Conservation (phyloP, 2,329 filamentous ascomycete genomes). For the Fusarium denticulatum region DNA sequence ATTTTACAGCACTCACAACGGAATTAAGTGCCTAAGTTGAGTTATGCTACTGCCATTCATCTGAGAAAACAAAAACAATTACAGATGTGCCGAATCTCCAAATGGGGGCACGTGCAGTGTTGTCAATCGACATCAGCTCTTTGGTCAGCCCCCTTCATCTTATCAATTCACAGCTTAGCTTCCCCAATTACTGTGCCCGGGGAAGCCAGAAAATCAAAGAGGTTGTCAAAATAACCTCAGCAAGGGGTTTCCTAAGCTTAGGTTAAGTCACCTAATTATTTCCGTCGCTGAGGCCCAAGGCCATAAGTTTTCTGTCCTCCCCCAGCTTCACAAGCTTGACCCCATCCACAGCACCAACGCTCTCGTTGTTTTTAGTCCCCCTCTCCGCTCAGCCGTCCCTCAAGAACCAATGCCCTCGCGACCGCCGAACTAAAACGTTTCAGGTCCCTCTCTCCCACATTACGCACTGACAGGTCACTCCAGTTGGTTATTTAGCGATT, state of each 20-base stretch:
- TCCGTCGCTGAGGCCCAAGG: rapidly evolving
- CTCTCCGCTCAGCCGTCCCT: not conserved
- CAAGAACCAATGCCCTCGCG: not conserved
- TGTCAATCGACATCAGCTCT: not conserved
- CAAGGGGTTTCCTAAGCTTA: rapidly evolving
- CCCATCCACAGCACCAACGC: not conserved
- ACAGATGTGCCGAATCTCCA: not conserved
- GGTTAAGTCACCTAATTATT: rapidly evolving
- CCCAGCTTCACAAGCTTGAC: not conserved
- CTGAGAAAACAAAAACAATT: no score
- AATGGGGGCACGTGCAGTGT: not conserved
- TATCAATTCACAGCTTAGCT: not conserved
- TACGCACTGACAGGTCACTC: not conserved
- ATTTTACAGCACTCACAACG: rapidly evolving
- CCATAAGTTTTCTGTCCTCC: rapidly evolving
- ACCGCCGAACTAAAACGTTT: not conserved
- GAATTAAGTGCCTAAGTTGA: rapidly evolving
- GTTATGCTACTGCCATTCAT: rapidly evolving
- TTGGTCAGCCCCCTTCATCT: not conserved
- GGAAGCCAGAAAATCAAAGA: rapidly evolving
- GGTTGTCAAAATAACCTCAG: not conserved
- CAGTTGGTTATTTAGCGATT: not conserved
- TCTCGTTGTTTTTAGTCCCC: not conserved
- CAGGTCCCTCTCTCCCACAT: not conserved
- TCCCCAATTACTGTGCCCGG: rapidly evolving